phyloP scores from a whole-genome alignment of 305 asterid species.

The Solanum hybrid region DNA sequence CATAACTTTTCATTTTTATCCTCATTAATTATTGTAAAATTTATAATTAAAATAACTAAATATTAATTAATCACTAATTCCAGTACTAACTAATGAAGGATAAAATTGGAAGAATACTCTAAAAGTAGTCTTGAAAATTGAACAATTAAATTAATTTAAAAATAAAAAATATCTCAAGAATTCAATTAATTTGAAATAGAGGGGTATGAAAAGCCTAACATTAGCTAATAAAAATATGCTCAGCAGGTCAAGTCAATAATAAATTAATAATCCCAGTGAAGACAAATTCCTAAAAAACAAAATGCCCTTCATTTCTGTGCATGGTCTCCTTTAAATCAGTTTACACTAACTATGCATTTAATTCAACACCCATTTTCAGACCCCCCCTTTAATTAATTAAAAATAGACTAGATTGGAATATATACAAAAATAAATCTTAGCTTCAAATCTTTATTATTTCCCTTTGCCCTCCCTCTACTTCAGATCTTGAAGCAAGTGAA shows the following conservation, averaged over 20 bases:
- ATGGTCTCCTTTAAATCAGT: neutral
- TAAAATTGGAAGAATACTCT: no score
- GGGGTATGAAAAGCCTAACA: neutral
- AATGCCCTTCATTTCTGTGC: neutral
- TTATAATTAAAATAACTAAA: no score
- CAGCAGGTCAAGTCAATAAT: neutral
- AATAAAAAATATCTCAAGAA: no score
- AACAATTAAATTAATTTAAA: no score
- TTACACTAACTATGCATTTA: neutral
- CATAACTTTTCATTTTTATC: no score
- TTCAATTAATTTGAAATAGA: no score
- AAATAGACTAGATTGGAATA: neutral
- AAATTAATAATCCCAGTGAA: neutral
- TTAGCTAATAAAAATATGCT: neutral
- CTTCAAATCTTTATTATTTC: neutral
- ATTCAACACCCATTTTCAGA: neutral
- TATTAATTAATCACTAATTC: no score
- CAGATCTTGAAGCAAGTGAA: slow-evolving; percentile 7
- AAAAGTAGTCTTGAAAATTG: no score
- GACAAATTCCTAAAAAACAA: neutral
- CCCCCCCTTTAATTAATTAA: neutral
- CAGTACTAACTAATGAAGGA: no score
- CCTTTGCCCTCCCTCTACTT: slow-evolving; percentile 19
- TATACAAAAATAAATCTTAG: neutral
- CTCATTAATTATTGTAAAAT: no score